Conservation (phyloP, 2,329 filamentous ascomycete species). For the Fusarium nematophilum region DNA sequence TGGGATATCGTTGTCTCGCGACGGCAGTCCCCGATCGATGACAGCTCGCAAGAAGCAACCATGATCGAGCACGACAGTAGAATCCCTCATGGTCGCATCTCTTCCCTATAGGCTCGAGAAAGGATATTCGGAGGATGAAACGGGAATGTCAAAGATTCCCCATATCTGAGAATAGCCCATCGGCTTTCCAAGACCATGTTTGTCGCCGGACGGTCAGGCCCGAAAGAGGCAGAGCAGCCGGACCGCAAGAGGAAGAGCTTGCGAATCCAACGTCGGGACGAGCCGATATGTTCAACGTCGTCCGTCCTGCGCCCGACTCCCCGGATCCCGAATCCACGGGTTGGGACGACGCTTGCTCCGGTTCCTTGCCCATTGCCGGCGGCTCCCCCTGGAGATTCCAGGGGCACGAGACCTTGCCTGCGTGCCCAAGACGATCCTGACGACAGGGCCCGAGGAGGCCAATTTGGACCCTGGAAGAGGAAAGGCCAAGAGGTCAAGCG, state of each 20-base stretch:
- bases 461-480: slow-evolving; percentile 3
- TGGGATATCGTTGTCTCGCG: slow-evolving; percentile 1
- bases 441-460: slow-evolving; percentile 2
- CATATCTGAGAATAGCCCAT: slow-evolving; percentile 33
- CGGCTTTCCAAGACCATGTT: slow-evolving; percentile 22
- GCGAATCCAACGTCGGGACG: slow-evolving; percentile 42
- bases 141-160: slow-evolving; percentile 18
- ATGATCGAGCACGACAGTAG: slow-evolving; percentile 17
- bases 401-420: slow-evolving; percentile 17
- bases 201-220: slow-evolving; percentile 26
- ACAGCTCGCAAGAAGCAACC: slow-evolving; percentile 23
- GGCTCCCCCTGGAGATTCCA: slow-evolving; percentile 5
- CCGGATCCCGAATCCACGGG: slow-evolving; percentile 33
- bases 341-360: slow-evolving; percentile 26
- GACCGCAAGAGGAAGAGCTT: slow-evolving; percentile 37
- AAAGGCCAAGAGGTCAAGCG: slow-evolving; percentile 12
- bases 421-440: slow-evolving; percentile 7
- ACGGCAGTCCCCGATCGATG: slow-evolving; percentile 21
- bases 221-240: slow-evolving; percentile 17
- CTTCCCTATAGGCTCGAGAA: slow-evolving; percentile 17
- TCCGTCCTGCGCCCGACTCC: slow-evolving; percentile 30
- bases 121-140: slow-evolving; percentile 26
- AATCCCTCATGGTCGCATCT: slow-evolving; percentile 15
- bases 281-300: slow-evolving; percentile 38
- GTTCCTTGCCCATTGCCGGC: slow-evolving; percentile 27